phyloP scores from a whole-genome alignment of 495 filamentous ascomycete species.

The Aspergillus heteromorphus region DNA sequence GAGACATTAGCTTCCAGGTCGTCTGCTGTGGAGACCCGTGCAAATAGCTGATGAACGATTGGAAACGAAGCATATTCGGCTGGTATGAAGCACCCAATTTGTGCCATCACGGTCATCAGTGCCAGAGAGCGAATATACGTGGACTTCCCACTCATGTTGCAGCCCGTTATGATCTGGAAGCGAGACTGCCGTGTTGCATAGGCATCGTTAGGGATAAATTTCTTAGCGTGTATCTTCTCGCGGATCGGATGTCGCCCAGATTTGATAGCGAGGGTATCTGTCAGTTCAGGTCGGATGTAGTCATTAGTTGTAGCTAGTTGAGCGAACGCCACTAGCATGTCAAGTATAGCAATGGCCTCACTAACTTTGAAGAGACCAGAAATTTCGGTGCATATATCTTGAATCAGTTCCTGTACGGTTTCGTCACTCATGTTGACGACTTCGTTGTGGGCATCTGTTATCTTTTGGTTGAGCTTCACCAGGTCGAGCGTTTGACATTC shows the following conservation, averaged over 20 bases:
- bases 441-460: constrained; percentile 74
- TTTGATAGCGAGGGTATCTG: constrained; percentile 71
- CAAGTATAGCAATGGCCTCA: constrained; percentile 82
- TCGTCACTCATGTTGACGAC: constrained; percentile 68
- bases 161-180: constrained; percentile 92
- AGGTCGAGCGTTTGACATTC: constrained; percentile 85
- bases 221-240: constrained; percentile 61
- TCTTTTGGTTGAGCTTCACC: constrained; percentile 69
- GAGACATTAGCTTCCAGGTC: constrained; percentile 87
- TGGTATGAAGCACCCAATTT: constrained; percentile 88
- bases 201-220: constrained; percentile 83
- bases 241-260: constrained; percentile 77
- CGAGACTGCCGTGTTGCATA: constrained; percentile 72
- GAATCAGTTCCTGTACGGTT: constrained; percentile 63
- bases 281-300: constrained; percentile 75
- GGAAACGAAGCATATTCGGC: constrained; percentile 78
- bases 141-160: constrained; percentile 98
- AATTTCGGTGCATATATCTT: constrained; percentile 60
- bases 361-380: constrained; percentile 69
- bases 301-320: constrained; percentile 71
- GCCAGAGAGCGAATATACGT: constrained; percentile 89
- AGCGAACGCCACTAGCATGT: constrained; percentile 84
- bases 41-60: constrained; percentile 77
- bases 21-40: constrained; percentile 80
- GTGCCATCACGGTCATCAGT: constrained; percentile 83